Conservation (phyloP, 2,329 filamentous ascomycete species). For the Knoxdaviesia proteae region DNA sequence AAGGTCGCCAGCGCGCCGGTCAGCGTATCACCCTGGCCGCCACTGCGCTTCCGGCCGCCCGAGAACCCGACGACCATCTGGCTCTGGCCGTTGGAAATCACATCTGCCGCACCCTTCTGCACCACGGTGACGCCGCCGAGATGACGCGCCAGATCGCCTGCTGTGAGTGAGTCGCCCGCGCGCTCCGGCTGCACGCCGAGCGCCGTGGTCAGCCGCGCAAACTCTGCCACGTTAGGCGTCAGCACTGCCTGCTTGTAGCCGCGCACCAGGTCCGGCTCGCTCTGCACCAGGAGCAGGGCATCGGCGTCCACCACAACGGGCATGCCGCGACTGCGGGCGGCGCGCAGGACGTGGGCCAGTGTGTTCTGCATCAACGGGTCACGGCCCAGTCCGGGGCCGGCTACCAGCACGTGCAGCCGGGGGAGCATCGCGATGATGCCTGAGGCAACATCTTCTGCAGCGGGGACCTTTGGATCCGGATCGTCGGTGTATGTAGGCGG, state of each 20-base stretch:
- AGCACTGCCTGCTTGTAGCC: slow-evolving; percentile 72
- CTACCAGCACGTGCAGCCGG: slow-evolving; percentile 76
- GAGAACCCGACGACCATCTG: slow-evolving; percentile 59
- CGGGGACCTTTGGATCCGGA: slow-evolving; percentile 19
- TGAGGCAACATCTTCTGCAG: slow-evolving; percentile 41
- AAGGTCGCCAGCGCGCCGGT: slow-evolving; percentile 80
- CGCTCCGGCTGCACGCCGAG: slow-evolving; percentile 40
- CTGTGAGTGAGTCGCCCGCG: slow-evolving; percentile 19
- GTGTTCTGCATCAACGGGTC: slow-evolving; percentile 82
- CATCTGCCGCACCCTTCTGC: slow-evolving; percentile 69
- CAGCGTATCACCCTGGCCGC: slow-evolving; percentile 87
- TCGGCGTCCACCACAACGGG: slow-evolving; percentile 87
- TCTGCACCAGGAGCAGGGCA: slow-evolving; percentile 59
- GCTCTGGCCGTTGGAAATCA: slow-evolving; percentile 57
- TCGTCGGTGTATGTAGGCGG: slow-evolving; percentile 15
- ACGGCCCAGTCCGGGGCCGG: slow-evolving; percentile 79
- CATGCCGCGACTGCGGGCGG: slow-evolving; percentile 49
- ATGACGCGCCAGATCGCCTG: slow-evolving; percentile 48
- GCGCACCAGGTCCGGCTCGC: slow-evolving; percentile 51
- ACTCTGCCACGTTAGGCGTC: slow-evolving; percentile 91
- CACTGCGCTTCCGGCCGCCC: slow-evolving; percentile 75
- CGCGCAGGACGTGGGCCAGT: slow-evolving; percentile 56
- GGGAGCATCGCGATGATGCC: slow-evolving; percentile 61
- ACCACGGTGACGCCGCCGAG: slow-evolving; percentile 79
- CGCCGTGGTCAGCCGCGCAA: slow-evolving; percentile 58